phyloP scores from a whole-genome alignment of 2,329 filamentous ascomycete species.

The Ascochyta clinopodiicola region DNA sequence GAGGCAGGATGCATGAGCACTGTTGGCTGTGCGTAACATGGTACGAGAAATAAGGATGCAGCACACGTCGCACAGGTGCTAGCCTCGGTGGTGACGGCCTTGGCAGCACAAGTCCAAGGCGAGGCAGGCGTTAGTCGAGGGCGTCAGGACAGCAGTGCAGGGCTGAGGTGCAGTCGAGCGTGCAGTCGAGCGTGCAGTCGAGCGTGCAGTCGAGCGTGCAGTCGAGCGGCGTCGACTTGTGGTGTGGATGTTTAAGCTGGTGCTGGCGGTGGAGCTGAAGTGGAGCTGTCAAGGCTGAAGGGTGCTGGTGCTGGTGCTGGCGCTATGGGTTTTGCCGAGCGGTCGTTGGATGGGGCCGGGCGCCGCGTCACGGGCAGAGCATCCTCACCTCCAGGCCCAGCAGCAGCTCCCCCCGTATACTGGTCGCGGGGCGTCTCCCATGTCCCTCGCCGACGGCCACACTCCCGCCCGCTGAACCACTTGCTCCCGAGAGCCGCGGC shows the following conservation, averaged over 20 bases:
- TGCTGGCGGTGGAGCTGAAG: background rate
- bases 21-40: conserved; percentile 35
- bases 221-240: no score
- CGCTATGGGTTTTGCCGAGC: conserved; percentile 19
- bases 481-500: conserved; percentile 25
- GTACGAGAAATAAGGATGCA: conserved; percentile 16
- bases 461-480: conserved; percentile 23
- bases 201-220: background rate
- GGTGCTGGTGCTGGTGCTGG: background rate
- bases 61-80: conserved; percentile 7
- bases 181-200: no score
- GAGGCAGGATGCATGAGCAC: conserved; percentile 24
- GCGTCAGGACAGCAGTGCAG: background rate
- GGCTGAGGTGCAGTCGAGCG: background rate
- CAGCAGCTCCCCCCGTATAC: conserved; percentile 21
- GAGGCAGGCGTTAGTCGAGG: background rate
- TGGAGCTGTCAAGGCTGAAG: background rate
- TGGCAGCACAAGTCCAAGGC: background rate
- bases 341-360: conserved; percentile 26
- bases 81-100: background rate
- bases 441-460: conserved; percentile 30
- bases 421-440: conserved; percentile 41
- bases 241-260: background rate
- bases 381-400: conserved; percentile 25
- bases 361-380: conserved; percentile 22